A percentile compares a stretch with the other conserved stretches of the same genome.
Conservation (phyloP, 441 rosid genomes). For the Populus hybrid region DNA sequence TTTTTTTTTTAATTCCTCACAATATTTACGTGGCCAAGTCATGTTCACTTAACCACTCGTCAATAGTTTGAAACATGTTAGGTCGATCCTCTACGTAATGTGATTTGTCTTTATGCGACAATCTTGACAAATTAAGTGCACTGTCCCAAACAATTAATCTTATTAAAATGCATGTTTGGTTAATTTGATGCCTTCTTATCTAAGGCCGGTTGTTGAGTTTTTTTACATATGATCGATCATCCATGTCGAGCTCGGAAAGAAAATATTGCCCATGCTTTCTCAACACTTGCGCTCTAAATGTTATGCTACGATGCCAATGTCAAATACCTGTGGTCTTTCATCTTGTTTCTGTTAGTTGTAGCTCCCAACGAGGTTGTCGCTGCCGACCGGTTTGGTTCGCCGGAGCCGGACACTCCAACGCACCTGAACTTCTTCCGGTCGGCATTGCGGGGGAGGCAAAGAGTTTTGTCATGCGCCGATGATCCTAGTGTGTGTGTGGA, state of each 20-base stretch:
- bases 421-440: background rate
- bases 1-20: too few relatives aligned
- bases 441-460: background rate
- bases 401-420: background rate
- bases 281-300: background rate
- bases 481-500: slow-evolving; percentile 18
- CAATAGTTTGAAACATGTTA: slow-evolving; percentile 5
- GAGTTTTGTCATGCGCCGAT: background rate
- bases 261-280: slow-evolving; percentile 13
- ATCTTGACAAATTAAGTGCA: slow-evolving; percentile 7
- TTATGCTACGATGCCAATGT: background rate
- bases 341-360: background rate
- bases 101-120: background rate
- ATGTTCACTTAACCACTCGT: slow-evolving; percentile 1
- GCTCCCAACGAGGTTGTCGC: background rate
- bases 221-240: background rate
- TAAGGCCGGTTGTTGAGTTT: background rate
- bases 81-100: slow-evolving; percentile 9
- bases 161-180: slow-evolving; percentile 6
- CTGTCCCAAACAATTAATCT: slow-evolving; percentile 16
- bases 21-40: slow-evolving; percentile 1
- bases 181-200: background rate
- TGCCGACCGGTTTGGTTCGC: background rate
- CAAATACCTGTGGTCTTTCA: background rate
- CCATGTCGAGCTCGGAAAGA: slow-evolving; percentile 9